A percentile compares a stretch with the other conserved stretches of the same genome.
These are phyloP conservation scores for Hypoxylon fragiforme DNA, from an alignment of 495 filamentous ascomycete genomes.

Conservation along the genomic window DNA sequence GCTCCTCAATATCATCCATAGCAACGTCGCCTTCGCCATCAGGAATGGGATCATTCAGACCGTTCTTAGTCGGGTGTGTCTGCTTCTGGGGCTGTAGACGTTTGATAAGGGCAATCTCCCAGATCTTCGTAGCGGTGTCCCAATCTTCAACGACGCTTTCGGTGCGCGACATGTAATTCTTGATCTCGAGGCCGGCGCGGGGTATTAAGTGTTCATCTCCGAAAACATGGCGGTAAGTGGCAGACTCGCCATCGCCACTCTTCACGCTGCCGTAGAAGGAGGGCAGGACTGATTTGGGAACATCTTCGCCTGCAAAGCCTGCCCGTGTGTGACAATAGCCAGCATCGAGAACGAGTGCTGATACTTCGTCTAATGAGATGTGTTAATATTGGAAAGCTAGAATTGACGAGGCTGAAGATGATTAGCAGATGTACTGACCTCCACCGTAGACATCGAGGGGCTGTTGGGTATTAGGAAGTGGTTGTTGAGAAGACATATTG, in stretches of 20 bases:
- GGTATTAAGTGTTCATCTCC: conserved; percentile 86
- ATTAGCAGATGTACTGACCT: conserved; percentile 62
- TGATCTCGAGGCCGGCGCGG: conserved; percentile 72
- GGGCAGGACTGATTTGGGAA: conserved; percentile 88
- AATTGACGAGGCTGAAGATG: neutral
- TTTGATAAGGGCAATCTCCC: conserved; percentile 76
- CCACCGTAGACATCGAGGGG: conserved; percentile 78
- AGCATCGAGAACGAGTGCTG: conserved; percentile 92
- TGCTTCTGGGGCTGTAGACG: conserved; percentile 72
- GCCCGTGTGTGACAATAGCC: conserved; percentile 89
- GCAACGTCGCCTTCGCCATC: conserved; percentile 64
- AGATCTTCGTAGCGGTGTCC: conserved; percentile 86
- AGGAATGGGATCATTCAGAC: conserved; percentile 66
- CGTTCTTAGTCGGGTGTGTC: conserved; percentile 69
- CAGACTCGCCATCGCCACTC: conserved; percentile 47
- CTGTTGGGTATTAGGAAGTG: conserved; percentile 40
- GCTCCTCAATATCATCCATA: conserved; percentile 62
- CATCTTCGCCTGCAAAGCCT: conserved; percentile 96
- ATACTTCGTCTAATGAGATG: conserved; percentile 78
- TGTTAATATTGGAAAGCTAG: conserved; percentile 5
- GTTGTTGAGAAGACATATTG: conserved; percentile 35
- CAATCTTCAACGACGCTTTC: conserved; percentile 95
- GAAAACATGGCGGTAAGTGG: conserved; percentile 68
- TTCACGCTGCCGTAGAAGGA: conserved; percentile 75
- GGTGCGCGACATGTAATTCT: conserved; percentile 79